Base-by-base conservation (phyloP, 2,329 filamentous ascomycete species). In the Colletotrichum sp. region DNA sequence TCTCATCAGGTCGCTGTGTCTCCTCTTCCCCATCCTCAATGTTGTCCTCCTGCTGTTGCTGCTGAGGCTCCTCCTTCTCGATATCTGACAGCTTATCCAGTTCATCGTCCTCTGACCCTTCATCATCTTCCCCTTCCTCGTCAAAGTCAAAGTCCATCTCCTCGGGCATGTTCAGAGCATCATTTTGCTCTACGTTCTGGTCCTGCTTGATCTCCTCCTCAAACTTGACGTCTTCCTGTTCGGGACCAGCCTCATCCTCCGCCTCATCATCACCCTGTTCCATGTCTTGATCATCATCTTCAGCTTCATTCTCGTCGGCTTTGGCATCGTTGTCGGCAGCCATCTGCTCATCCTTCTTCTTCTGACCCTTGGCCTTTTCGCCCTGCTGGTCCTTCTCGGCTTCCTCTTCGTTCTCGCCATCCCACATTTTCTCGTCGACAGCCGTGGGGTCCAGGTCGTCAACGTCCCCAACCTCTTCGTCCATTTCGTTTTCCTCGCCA, bases 361-460 rank as follows among this genome's bases (percentile, higher is more conserved):
- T 90, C 77, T 94, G 89, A 0, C 93, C 93, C 80, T 95, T 93
- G 25, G 94, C 87, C 75, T 95, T 90, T 70, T 96, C 92, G 8
- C 92, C 93, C 81, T 95, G 89, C 80, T 95, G 94, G 60, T 98
- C 94, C 79, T 97, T 97, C 64, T 96, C 94, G 2, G 94, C 93
- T 64, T 96, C 93, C 65, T 96, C 60, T 58, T 95, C 93, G 69
- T 94, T 93, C 61, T 93, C 93, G 52, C 96, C 96, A 84, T 99
- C 96, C 97, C 97, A 99, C 91, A 98, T 96, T 88, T 98, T 99
- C 86, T 99, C 97, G 82, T 99, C 97, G 2, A 98, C 94, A 25
- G 96, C 95, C 18, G 93, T 94, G 15, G 95, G 94, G 79, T 98
- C 96, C 56, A 98, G 88, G 80, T 98, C 95, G 85, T 98, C 95